Evolutionary conservation across 2,329 filamentous ascomycete species (phyloP).

Genomic region (Microcyclosporella mali): DNA sequence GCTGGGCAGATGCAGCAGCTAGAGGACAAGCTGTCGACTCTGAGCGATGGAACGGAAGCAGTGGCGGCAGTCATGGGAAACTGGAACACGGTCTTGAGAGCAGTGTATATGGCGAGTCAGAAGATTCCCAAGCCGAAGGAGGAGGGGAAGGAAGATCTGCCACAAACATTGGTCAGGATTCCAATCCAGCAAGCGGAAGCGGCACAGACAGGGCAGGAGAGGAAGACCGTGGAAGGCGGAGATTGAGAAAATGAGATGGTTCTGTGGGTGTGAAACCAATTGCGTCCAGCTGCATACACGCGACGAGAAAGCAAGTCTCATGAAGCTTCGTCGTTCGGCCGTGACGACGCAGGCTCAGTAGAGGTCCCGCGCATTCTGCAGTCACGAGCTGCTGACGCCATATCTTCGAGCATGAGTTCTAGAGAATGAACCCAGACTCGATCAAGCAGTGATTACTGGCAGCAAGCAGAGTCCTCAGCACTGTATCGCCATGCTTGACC

Average conservation of each 20-base stretch:
- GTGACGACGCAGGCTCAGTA: too few species aligned
- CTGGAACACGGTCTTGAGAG: constrained; percentile 79
- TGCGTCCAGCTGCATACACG: too few species aligned
- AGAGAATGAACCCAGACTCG: too few species aligned
- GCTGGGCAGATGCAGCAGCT: constrained; percentile 77
- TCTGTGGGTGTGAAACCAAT: too few species aligned
- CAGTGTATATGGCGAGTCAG: constrained; percentile 78
- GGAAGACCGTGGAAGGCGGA: constrained; percentile 11
- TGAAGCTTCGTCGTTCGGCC: too few species aligned
- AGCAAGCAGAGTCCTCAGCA: too few species aligned
- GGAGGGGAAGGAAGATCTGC: constrained; percentile 46
- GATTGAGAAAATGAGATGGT: constrained; percentile 12
- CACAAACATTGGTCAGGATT: constrained; percentile 77
- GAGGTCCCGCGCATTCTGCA: too few species aligned
- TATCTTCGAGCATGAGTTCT: too few species aligned
- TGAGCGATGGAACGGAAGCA: constrained; percentile 77
- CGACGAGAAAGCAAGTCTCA: too few species aligned
- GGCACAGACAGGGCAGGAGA: constrained; percentile 25
- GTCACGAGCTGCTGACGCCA: too few species aligned
- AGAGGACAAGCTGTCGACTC: constrained; percentile 68
- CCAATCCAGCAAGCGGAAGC: constrained; percentile 62
- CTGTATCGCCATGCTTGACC: too few species aligned
- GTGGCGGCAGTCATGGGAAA: constrained; percentile 80
- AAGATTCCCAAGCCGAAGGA: constrained; percentile 59
- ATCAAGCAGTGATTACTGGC: too few species aligned